Percentiles rank a stretch among this genome's conserved stretches.
These are phyloP conservation scores for Hymenoscyphus infarciens DNA, from an alignment of 2,329 filamentous ascomycete genomes.

Conservation along the genomic window DNA sequence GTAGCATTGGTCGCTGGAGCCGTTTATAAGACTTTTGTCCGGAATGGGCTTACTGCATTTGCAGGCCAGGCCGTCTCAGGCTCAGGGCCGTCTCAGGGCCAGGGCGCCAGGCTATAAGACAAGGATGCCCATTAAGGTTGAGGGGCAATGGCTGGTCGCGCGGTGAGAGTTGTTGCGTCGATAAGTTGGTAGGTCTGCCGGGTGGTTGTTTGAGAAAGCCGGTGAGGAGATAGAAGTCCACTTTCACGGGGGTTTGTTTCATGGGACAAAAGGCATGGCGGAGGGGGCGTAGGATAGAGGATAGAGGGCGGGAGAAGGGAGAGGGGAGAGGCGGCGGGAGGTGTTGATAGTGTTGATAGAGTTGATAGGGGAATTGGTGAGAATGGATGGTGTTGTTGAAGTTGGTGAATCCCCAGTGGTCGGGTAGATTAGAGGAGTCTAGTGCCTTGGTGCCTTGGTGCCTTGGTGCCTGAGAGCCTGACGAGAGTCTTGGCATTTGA, in stretches of 20 bases:
- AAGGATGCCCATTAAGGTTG: neutral
- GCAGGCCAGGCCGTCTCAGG: no score
- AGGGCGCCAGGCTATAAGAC: neutral
- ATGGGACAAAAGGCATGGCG: neutral
- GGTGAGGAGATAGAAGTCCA: neutral
- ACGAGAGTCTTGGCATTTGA: no score
- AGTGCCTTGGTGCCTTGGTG: no score
- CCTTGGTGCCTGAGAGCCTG: no score
- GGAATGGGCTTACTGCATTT: neutral
- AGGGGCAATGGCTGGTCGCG: neutral
- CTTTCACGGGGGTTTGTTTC: neutral
- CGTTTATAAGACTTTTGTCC: neutral
- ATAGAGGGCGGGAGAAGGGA: no score
- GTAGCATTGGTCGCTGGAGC: neutral
- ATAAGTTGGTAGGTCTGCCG: neutral
- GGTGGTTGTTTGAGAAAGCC: neutral
- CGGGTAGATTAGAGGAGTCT: no score
- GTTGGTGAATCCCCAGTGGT: no score
- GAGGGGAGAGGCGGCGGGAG: no score
- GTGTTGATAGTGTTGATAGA: no score
- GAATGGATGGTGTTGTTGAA: no score
- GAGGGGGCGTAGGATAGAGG: no score
- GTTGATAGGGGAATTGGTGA: no score
- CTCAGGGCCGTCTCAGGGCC: neutral
- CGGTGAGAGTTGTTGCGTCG: neutral